phyloP scores from a whole-genome alignment of 768 basidiomycete genomes.

The Pleurotus djamor region DNA sequence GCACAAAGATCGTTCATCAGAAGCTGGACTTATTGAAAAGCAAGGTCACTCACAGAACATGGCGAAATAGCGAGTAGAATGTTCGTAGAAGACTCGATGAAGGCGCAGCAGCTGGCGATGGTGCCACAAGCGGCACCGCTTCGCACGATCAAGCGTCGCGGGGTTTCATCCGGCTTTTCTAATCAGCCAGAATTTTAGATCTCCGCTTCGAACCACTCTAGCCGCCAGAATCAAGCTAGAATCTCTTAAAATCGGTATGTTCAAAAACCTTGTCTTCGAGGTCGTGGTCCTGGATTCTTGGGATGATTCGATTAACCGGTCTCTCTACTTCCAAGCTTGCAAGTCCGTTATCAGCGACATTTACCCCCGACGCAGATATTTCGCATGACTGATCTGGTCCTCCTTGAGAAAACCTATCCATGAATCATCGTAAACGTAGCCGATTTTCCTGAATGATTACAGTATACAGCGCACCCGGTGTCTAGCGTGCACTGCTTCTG shows the following conservation, averaged over 20 bases:
- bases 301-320: too few species aligned
- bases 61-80: conserved; percentile 5
- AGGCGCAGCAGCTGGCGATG: neutral
- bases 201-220: neutral
- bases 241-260: too few species aligned
- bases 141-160: neutral
- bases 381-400: too few species aligned
- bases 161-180: neutral
- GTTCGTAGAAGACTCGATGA: neutral
- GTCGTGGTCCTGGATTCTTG: too few species aligned
- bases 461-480: neutral
- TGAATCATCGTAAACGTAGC: too few species aligned
- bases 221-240: too few species aligned
- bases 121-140: neutral
- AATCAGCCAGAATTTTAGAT: neutral
- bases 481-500: conserved; percentile 2
- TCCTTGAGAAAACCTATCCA: too few species aligned
- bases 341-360: too few species aligned
- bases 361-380: too few species aligned
- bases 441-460: too few species aligned
- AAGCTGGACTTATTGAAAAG: neutral
- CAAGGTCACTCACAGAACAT: conserved; percentile 21
- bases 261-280: too few species aligned
- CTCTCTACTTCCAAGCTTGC: too few species aligned
- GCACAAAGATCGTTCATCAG: neutral